Base-by-base conservation (phyloP, 768 basidiomycete species). In the Lyophyllum shimeji region DNA sequence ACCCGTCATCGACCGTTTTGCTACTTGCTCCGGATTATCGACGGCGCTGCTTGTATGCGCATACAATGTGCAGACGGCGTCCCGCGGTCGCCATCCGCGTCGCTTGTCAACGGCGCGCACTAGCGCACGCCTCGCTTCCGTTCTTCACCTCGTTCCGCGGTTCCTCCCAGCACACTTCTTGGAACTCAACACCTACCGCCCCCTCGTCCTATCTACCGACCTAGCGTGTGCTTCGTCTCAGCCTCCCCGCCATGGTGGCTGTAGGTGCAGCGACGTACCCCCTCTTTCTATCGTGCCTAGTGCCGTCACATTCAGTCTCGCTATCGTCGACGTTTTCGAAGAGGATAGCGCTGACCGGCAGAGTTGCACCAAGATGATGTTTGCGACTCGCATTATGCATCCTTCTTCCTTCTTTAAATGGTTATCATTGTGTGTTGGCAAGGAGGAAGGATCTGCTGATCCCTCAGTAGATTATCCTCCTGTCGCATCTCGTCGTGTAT, bases 131-230 rank as follows among this genome's bases (percentile, higher is more conserved):
- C 24, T 20, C 33, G 51, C 49, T 59, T 50, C 55, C 57, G 57
- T 52, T 52, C 50, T 51, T 53, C 47, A 51, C 50, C 48, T 58
- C 54, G 48, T 53, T 51, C 45, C 50, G 55, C 46, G 51, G 57
- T 42, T 51, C 42, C 40, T 42, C 39, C 48, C 47, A 49, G 52
- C 59, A 60, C 37, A 39, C 45, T 46, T 61, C 47, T 55, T 59
- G 62, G 57, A 60, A 58, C 54, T 50, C 18, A 60, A 57, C 54
- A 48, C 53, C 50, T 43, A 50, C 49, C 47, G 42, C 46, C 40
- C 46, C 49, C 39, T 33, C 53, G 24, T 23, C 51, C 47, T 52
- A 54, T 53, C 37, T 43, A 55, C 44, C 50, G 33, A 51, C 33
- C 45, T 17, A 29, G 50, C 45, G 25, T 47, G 21, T 25, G 8